Percentiles rank a stretch among this genome's conserved stretches.
phyloP scores from a whole-genome alignment of 352 stramenopile genomes.

The Blastocystis sp. region DNA sequence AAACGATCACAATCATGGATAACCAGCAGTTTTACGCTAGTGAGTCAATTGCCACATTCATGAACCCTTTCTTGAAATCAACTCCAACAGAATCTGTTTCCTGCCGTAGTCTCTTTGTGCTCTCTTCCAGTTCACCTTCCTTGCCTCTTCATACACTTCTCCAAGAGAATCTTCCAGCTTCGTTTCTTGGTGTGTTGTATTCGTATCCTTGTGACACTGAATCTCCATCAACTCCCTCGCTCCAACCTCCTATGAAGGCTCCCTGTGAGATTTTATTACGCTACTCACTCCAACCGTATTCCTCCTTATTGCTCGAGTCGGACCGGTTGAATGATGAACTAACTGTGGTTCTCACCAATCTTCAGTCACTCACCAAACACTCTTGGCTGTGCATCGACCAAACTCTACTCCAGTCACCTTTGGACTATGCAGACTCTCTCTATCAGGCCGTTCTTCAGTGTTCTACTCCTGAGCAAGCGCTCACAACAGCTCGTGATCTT shows the following conservation, averaged over 20 bases:
- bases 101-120: neutral
- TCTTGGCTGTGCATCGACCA: neutral
- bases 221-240: neutral
- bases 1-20: conserved; percentile 20
- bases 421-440: neutral
- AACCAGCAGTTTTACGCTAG: neutral
- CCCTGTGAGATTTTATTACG: conserved; percentile 15
- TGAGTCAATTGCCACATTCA: neutral
- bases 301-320: neutral
- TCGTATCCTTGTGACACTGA: neutral
- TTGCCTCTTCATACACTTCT: neutral
- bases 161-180: neutral
- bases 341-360: neutral
- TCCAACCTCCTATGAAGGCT: neutral
- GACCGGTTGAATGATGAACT: conserved; percentile 7
- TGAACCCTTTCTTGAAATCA: neutral
- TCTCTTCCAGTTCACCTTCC: neutral
- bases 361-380: neutral
- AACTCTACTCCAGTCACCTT: neutral
- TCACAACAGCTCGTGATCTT: neutral
- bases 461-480: neutral
- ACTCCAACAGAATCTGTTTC: neutral
- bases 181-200: neutral
- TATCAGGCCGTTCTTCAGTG: neutral
- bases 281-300: neutral